Conservation (phyloP, 2,329 filamentous ascomycete species). For the Teratosphaeria viscida region DNA sequence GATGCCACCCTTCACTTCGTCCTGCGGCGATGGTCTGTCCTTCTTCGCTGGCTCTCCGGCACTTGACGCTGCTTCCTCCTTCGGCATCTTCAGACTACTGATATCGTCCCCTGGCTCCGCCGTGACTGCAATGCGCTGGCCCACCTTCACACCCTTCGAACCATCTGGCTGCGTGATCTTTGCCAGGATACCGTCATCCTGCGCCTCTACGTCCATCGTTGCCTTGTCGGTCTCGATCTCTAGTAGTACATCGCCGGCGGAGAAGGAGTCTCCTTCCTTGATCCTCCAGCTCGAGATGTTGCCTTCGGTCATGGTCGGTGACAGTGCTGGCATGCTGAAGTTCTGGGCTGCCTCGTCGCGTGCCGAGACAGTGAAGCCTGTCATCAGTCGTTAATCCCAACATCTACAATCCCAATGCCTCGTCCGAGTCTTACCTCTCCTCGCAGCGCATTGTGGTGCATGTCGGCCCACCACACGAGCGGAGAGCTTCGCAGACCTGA, state of each 20-base stretch:
- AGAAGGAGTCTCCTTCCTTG: constrained; percentile 76
- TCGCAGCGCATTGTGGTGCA: constrained; percentile 12
- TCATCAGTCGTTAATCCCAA: background rate
- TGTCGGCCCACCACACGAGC: constrained; percentile 20
- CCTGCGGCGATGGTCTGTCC: constrained; percentile 12
- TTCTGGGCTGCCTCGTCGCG: constrained; percentile 60
- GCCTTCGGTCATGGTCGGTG: constrained; percentile 88
- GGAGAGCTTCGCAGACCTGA: constrained; percentile 18
- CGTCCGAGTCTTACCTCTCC: constrained; percentile 15
- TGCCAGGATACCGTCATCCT: constrained; percentile 76
- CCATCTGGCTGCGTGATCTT: constrained; percentile 71
- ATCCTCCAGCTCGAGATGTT: constrained; percentile 79
- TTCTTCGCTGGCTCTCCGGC: constrained; percentile 23
- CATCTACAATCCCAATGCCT: background rate
- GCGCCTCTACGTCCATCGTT: constrained; percentile 88
- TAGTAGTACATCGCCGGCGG: constrained; percentile 74
- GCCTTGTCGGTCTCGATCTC: constrained; percentile 94
- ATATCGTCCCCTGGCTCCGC: constrained; percentile 76
- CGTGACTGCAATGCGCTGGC: constrained; percentile 69
- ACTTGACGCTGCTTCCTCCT: constrained; percentile 47
- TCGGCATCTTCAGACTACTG: constrained; percentile 60
- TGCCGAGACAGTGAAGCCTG: constrained; percentile 18
- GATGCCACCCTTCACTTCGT: constrained; percentile 8
- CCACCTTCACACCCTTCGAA: constrained; percentile 66
- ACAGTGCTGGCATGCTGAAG: constrained; percentile 84